Conservation (phyloP, 495 filamentous ascomycete species). For the Penicillium arizonense region DNA sequence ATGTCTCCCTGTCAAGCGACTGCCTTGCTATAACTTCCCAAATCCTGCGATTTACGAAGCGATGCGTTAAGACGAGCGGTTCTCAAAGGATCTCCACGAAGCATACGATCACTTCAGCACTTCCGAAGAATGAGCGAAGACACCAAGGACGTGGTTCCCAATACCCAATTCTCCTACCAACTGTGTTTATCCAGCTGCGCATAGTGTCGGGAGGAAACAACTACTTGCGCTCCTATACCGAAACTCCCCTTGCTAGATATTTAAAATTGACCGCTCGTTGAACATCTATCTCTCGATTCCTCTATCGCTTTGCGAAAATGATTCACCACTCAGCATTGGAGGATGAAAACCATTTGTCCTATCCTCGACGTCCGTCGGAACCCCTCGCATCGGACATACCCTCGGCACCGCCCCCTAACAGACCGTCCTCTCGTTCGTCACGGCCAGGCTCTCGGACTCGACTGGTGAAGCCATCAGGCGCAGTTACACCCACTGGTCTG, state of each 20-base stretch:
- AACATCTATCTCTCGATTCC: background rate
- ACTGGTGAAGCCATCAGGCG: conserved; percentile 17
- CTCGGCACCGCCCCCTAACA: conserved; percentile 12
- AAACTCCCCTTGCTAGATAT: too few species aligned
- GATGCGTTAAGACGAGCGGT: conserved; percentile 13
- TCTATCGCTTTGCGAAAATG: conserved; percentile 15
- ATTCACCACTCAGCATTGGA: conserved; percentile 29
- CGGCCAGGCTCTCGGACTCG: conserved; percentile 22
- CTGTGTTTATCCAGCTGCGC: background rate
- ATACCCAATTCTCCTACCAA: conserved; percentile 1
- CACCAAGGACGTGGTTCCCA: background rate
- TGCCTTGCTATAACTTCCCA: conserved; percentile 13
- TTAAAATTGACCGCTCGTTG: too few species aligned
- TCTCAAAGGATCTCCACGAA: background rate
- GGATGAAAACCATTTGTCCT: conserved; percentile 24
- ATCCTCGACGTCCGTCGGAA: conserved; percentile 20
- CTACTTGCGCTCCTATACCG: too few species aligned
- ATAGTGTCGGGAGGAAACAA: background rate
- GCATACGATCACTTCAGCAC: conserved; percentile 1
- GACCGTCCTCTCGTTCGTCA: conserved; percentile 21
- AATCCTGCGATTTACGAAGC: conserved; percentile 4
- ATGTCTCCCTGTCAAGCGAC: conserved; percentile 11
- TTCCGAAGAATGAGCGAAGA: conserved; percentile 18
- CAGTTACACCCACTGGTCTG: conserved; percentile 17
- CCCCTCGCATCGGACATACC: conserved; percentile 15